Base-by-base conservation (phyloP, 192 early-diverging fungal species). In the Phlyctochytrium bullatum region DNA sequence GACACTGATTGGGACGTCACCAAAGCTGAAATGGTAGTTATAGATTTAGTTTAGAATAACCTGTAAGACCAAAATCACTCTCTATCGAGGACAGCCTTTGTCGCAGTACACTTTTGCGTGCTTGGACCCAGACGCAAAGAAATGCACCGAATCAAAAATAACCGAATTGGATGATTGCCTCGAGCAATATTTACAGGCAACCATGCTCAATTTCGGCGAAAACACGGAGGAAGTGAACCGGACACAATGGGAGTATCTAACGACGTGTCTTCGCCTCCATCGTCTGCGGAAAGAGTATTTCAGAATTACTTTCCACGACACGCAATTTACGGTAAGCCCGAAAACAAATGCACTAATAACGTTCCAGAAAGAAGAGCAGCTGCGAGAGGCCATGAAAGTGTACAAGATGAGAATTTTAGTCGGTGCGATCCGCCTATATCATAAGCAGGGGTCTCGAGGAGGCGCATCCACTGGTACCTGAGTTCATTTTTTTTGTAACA, bases 381-480 rank as follows among this genome's bases (percentile, higher is more conserved):
- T 76, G 3, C 40, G 47, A 17, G 79, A 78, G 52, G 74, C 76
- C 50, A 83, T 81, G 67, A 14, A 68, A 36, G 50, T 61, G 47
- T 85, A 83, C 63, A 81, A 81, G 52, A 79, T 78, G 71, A 65
- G 76, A 29, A 72, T 83, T 23, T 33, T 83, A 24, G 79, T 83
- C 2, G 73, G 73, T 3, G 66, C 83, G 0, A 64, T 85, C 1
- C 57, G 75, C 25, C 62, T 80, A 0, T 85, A 85, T 62, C 78
- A 79, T 50, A 72, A 73, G 65, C 52, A 65, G 24, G 83, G 83
- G 23, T 68, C 78, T 12, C 73, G 78, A 63, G 83, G 83, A 31
- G 75, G 75, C 40, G 78, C 81, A 1, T 66, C 68, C 35, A 76
- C 73, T 3, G 51, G 77, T 78, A 59, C 50, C 24, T 29, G 24